Base-by-base conservation (phyloP, 2,329 filamentous ascomycete genomes). In the Tricladium varicosporioides region DNA sequence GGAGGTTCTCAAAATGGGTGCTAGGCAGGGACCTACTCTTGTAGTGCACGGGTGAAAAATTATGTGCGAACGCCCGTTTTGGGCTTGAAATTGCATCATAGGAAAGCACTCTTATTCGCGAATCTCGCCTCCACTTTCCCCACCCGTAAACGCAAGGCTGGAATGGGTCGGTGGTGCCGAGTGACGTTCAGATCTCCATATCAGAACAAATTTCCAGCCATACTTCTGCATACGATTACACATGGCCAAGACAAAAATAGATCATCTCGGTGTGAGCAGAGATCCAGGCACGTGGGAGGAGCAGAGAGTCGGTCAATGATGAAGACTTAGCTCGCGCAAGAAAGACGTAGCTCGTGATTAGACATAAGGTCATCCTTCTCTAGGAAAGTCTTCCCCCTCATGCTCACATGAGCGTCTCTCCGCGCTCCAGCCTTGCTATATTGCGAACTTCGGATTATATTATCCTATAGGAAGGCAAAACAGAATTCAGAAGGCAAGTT, bases 81-180 rank as follows among this genome's bases (percentile, higher is more conserved):
- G 27, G 27, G 48, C 54, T 56, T 48, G 19, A 43, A 31, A 56
- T 56, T 45, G 48, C 48, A 52, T 43, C 54, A 56, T 56, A 14
- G 19, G n/a, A 5, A 13, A 13, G 32, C 9, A 10, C 27, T 40
- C 19, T 48, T 5, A 56, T 56, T 56, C 27, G 54, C 44, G 43
- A 16, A 19, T 15, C 11, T 16, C 18, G 31, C 14, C 48, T 51
- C 32, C 33, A 19, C 13, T 31, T 31, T 49, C 22, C 22, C 14
- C 47, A 27, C 22, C 22, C 3, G 22, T 7, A 27, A 27, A 27
- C 22, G n/a, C 36, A 11, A 40, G 11, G 36, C 10, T 40, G 36
- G 2, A 4, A 40, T 13, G 36, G n/a, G 36, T 40, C 36, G 36
- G 36, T 40, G 36, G 11, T 40, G 36, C 36, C 36, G 36, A 10